phyloP scores from a whole-genome alignment of 2,329 filamentous ascomycete genomes.

The Cladobotryum mycophilum region DNA sequence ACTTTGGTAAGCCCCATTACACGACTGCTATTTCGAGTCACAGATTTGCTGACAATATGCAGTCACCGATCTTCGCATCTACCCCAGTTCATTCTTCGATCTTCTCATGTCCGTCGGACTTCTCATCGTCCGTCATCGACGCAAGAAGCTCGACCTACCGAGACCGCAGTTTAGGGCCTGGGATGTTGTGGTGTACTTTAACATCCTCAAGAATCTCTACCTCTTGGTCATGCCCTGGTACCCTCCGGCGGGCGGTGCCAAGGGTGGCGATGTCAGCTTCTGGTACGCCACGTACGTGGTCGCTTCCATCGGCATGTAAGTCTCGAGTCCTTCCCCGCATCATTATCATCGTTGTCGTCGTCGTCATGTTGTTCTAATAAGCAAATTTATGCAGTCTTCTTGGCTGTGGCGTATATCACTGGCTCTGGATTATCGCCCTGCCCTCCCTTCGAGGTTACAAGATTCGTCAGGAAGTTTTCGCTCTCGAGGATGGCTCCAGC shows the following conservation, averaged over 20 bases:
- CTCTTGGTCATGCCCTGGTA: slow-evolving; percentile 67
- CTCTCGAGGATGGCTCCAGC: slow-evolving; percentile 38
- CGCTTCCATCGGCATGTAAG: slow-evolving; percentile 58
- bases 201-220: slow-evolving; percentile 52
- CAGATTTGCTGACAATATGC: slow-evolving; percentile 19
- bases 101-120: slow-evolving; percentile 52
- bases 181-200: slow-evolving; percentile 52
- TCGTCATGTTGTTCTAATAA: neutral
- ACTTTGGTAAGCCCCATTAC: slow-evolving; percentile 40
- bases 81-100: slow-evolving; percentile 53
- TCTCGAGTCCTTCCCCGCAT: slow-evolving; percentile 14
- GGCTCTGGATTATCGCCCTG: slow-evolving; percentile 50
- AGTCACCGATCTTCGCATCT: slow-evolving; percentile 54
- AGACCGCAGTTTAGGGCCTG: slow-evolving; percentile 52
- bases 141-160: slow-evolving; percentile 43
- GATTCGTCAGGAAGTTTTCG: slow-evolving; percentile 49
- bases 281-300: slow-evolving; percentile 67
- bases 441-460: slow-evolving; percentile 47
- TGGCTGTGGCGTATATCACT: slow-evolving; percentile 51
- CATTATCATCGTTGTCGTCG: no score
- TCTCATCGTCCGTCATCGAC: slow-evolving; percentile 49
- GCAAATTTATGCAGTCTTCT: slow-evolving; percentile 33
- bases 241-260: slow-evolving; percentile 53
- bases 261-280: slow-evolving; percentile 62
- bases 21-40: neutral